Evolutionary conservation across 108 stramenopile species (phyloP), one percentile per base, ranked within the genome.

Genomic region (Chaetoceros tenuissimus): DNA sequence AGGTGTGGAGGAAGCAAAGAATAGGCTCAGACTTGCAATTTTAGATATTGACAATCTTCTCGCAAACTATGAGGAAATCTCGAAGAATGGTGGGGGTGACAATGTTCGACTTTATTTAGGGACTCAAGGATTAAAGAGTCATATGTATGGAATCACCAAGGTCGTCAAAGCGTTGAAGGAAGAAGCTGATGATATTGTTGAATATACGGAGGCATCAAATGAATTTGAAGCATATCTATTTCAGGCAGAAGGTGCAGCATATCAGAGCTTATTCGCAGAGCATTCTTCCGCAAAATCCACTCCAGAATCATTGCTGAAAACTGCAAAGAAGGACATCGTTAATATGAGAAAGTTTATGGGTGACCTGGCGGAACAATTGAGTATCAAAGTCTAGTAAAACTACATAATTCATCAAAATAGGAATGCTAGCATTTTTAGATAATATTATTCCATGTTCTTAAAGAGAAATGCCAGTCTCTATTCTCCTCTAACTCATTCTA

Each of bases 251-350:
- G 68, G 72, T 19, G 66, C 79, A 10, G 79, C 79, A 0, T 84
- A 84, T 48, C 66, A 66, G 48, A 72, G 74, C 23, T 43, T 80
- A 44, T 84, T 84, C 63, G 82, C 63, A 23, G 79, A 84, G 54
- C 67, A 72, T 60, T 75, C 74, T 2, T 59, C 66, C 19, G 77
- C 82, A 27, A 80, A 76, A 62, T 51, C 59, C 3, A 75, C 70
- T 21, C 69, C 76, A 20, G 79, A 77, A 59, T 66, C 68, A 26
- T 64, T 69, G 0, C 51, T 80, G 58, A 64, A 48, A 24, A 80
- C 75, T n/a, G 75, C 79, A 17, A 76, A 67, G 53, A 46, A 57
- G 40, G 79, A 80, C 29, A 23, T 77, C 28, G 13, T 67, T 2
- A 55, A 51, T 29, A 69, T 77, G 68, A 26, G 49, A 31, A 73